These are phyloP conservation scores for Chrysosphaeria jannelii DNA, from an alignment of 2,329 filamentous ascomycete species.

Conservation along the genomic window DNA sequence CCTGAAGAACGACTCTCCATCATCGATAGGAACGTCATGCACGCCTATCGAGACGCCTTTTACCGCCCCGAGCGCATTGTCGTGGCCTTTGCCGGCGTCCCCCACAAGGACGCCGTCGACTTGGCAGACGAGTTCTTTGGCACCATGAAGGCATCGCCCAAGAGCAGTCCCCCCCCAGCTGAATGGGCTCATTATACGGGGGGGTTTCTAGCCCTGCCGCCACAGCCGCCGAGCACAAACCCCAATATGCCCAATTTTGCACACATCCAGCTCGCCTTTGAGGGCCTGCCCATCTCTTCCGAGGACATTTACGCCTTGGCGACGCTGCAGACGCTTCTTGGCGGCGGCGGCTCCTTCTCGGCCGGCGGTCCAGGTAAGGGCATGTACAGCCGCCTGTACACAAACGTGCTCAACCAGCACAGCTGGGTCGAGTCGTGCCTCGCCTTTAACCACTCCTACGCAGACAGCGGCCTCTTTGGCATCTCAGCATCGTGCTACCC, in stretches of 20 bases:
- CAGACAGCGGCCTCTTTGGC: slow-evolving; percentile 80
- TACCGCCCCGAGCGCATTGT: slow-evolving; percentile 80
- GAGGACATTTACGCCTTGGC: slow-evolving; percentile 91
- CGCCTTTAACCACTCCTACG: slow-evolving; percentile 93
- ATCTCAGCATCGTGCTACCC: slow-evolving; percentile 71
- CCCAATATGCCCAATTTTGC: slow-evolving; percentile 55
- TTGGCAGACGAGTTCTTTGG: slow-evolving; percentile 71
- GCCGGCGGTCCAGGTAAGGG: slow-evolving; percentile 92
- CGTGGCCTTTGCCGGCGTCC: slow-evolving; percentile 76
- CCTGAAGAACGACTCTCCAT: slow-evolving; percentile 49
- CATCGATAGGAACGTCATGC: slow-evolving; percentile 45
- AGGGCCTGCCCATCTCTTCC: slow-evolving; percentile 69
- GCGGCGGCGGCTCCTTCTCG: slow-evolving; percentile 85
- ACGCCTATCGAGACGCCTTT: slow-evolving; percentile 54
- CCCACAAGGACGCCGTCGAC: slow-evolving; percentile 49
- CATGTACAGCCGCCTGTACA: slow-evolving; percentile 96
- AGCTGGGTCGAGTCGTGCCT: slow-evolving; percentile 92
- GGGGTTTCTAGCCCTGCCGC: slow-evolving; percentile 64
- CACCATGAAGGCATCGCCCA: slow-evolving; percentile 35
- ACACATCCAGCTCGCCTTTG: slow-evolving; percentile 86
- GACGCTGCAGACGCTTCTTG: slow-evolving; percentile 80
- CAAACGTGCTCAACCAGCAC: slow-evolving; percentile 89
- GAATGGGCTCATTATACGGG: slow-evolving; percentile 64
- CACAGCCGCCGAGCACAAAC: slow-evolving; percentile 47
- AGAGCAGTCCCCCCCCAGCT: slow-evolving; percentile 17